Evolutionary conservation across 78 protist genomes (phyloP).

Genomic region (Cavenderia fasciculata): DNA sequence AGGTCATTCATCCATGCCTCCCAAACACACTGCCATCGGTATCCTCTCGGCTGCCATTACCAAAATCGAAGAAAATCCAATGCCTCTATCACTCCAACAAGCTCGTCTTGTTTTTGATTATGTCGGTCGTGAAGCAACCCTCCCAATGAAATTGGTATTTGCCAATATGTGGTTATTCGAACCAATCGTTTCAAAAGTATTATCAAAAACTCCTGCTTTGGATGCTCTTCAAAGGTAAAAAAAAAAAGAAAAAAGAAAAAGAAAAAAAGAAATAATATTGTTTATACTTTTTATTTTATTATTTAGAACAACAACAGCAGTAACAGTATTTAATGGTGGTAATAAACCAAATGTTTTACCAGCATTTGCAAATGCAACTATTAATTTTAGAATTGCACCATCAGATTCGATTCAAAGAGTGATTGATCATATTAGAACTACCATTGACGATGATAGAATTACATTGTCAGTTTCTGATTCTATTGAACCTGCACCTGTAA

Average conservation of each 20-base stretch:
- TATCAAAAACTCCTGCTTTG: slow-evolving; percentile 19
- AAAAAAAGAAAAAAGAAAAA: background rate
- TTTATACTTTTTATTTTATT: background rate
- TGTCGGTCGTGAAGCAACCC: slow-evolving; percentile 57
- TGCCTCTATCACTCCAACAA: background rate
- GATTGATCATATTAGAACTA: slow-evolving; percentile 15
- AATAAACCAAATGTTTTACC: slow-evolving; percentile 63
- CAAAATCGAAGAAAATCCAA: slow-evolving; percentile 41
- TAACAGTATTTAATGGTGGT: slow-evolving; percentile 52
- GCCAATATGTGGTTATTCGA: slow-evolving; percentile 65
- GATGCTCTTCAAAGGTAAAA: slow-evolving; percentile 44
- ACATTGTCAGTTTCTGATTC: background rate
- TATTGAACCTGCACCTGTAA: slow-evolving; percentile 50
- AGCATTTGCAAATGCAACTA: slow-evolving; percentile 18
- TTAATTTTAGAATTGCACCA: slow-evolving; percentile 49
- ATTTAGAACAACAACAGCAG: slow-evolving; percentile 55
- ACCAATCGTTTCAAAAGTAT: slow-evolving; percentile 21
- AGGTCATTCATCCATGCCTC: slow-evolving; percentile 65
- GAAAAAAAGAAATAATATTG: background rate
- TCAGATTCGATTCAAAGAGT: background rate
- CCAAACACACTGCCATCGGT: slow-evolving; percentile 41
- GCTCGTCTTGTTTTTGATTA: slow-evolving; percentile 10
- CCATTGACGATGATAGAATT: slow-evolving; percentile 43
- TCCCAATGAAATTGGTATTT: slow-evolving; percentile 25
- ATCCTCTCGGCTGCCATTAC: slow-evolving; percentile 3